Percentiles rank a stretch among this genome's conserved stretches.
phyloP scores from a whole-genome alignment of 306 rosid species.

The Rubus idaeus region DNA sequence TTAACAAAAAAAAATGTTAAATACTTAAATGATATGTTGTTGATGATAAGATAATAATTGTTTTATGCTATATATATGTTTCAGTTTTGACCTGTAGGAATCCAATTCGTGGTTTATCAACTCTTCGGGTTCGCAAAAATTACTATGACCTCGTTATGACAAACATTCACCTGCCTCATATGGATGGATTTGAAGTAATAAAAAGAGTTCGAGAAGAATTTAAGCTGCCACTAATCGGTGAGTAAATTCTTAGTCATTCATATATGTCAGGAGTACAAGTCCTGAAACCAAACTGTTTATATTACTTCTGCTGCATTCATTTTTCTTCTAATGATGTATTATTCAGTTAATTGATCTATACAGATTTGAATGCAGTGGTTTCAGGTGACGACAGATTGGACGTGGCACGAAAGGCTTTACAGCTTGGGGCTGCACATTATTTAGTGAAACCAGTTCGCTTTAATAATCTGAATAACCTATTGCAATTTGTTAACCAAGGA shows the following conservation, averaged over 20 bases:
- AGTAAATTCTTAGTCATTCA: background rate
- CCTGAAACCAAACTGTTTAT: no score
- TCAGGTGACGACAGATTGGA: background rate
- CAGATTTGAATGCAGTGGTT: background rate
- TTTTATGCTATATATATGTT: background rate
- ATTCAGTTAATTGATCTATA: background rate
- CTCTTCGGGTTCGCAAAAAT: background rate
- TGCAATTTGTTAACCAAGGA: background rate
- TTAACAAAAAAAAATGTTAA: no score
- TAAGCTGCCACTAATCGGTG: conserved; percentile 8
- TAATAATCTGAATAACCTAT: conserved; percentile 7
- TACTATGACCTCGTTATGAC: conserved; percentile 7
- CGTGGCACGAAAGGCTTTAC: background rate
- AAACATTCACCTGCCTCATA: conserved; percentile 5
- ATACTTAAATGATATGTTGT: no score
- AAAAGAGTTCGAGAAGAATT: background rate
- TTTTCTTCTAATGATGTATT: no score
- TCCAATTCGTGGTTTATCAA: background rate
- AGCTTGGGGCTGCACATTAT: conserved; percentile 1
- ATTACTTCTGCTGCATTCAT: no score
- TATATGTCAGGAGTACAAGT: no score
- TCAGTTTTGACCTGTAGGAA: conserved; percentile 2
- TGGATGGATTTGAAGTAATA: conserved; percentile 2
- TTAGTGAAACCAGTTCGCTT: conserved; percentile 15
- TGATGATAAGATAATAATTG: background rate